A percentile compares a stretch with the other conserved stretches of the same genome.
Evolutionary conservation across 148 eudicot genomes (phyloP).

Genomic region (Silene latifolia): DNA sequence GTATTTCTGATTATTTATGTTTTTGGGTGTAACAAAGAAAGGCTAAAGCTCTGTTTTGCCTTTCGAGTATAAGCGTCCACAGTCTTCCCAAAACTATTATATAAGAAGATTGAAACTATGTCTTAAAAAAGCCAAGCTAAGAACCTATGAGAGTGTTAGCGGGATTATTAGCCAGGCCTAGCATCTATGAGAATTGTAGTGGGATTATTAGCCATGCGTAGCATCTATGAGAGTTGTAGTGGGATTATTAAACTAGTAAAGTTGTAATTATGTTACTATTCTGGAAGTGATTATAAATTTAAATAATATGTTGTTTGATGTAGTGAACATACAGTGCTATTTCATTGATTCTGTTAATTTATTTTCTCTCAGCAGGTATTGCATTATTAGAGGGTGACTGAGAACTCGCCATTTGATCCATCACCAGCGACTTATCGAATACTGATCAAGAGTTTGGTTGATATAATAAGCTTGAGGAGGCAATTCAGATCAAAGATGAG

Average conservation of each 20-base stretch:
- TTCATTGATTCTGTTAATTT: neutral
- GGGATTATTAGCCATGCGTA: neutral
- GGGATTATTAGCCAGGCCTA: too few species aligned
- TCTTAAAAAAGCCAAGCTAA: neutral
- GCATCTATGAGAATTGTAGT: neutral
- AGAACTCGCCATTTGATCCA: slow-evolving; percentile 81
- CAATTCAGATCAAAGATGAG: slow-evolving; percentile 73
- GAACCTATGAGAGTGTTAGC: neutral
- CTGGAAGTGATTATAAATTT: neutral
- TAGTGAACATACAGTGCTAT: neutral
- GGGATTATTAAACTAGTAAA: neutral
- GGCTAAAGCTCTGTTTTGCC: neutral
- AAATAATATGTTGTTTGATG: neutral
- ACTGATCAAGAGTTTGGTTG: slow-evolving; percentile 68
- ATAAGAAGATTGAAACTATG: too few species aligned
- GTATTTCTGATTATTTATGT: neutral
- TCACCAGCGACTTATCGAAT: slow-evolving; percentile 61
- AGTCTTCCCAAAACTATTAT: too few species aligned
- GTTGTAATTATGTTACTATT: neutral
- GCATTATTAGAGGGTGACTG: slow-evolving; percentile 65
- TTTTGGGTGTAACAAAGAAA: neutral
- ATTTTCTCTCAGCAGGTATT: slow-evolving; percentile 17
- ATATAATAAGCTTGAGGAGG: slow-evolving; percentile 63
- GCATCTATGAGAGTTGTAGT: too few species aligned
- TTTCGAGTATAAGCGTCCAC: too few species aligned